Conservation (phyloP, 176 grass and related monocot species). For the Hordeum marinum region DNA sequence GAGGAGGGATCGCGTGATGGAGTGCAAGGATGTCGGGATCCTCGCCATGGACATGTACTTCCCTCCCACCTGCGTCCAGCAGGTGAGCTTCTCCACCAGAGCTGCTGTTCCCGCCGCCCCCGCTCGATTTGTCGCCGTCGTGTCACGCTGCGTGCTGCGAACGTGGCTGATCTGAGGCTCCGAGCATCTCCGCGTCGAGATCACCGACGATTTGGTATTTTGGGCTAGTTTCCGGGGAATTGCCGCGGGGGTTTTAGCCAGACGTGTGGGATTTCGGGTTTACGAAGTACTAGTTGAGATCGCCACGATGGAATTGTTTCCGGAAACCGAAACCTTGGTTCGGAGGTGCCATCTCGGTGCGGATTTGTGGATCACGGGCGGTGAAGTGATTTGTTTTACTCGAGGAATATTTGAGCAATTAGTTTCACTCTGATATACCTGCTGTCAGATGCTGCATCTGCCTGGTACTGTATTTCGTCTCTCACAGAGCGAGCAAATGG, state of each 20-base stretch:
- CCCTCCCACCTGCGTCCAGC: slow-evolving; percentile 70
- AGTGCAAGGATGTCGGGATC: slow-evolving; percentile 75
- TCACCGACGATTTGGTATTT: background rate
- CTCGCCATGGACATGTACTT: slow-evolving; percentile 98
- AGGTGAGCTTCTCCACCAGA: slow-evolving; percentile 31
- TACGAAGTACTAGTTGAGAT: background rate
- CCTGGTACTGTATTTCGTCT: background rate
- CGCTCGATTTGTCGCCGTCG: background rate
- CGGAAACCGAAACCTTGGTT: background rate
- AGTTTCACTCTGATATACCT: background rate
- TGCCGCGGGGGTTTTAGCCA: background rate
- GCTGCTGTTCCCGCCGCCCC: background rate
- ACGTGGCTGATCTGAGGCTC: background rate
- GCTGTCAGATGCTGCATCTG: background rate
- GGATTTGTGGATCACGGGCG: background rate
- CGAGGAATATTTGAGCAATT: background rate
- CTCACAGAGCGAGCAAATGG: background rate
- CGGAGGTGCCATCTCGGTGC: background rate
- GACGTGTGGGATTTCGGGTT: background rate
- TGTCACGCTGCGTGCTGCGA: background rate
- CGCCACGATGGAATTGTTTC: background rate
- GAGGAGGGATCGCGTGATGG: slow-evolving; percentile 35
- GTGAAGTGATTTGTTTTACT: background rate
- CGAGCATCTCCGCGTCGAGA: background rate
- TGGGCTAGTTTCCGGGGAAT: background rate